phyloP scores from a whole-genome alignment of 192 early-diverging fungal genomes.

The Backusella luteola region DNA sequence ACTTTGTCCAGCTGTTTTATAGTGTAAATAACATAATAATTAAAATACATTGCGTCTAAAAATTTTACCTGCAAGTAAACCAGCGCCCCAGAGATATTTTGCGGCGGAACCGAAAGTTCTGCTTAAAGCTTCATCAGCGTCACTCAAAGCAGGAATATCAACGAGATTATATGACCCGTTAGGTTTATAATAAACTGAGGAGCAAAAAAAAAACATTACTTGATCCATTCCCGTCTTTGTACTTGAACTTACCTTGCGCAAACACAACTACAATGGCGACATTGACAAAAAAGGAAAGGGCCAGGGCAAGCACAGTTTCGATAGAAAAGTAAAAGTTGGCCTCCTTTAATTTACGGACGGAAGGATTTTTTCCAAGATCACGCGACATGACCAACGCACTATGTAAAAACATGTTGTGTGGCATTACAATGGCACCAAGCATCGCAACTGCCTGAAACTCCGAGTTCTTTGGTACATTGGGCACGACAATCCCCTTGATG shows the following conservation, averaged over 20 bases:
- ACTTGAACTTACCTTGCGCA: constrained; percentile 34
- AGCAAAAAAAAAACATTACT: background rate
- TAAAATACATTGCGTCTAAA: background rate
- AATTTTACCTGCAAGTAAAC: constrained; percentile 56
- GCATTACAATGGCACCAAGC: constrained; percentile 78
- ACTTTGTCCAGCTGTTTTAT: constrained; percentile 65
- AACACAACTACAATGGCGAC: constrained; percentile 70
- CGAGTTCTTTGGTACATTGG: constrained; percentile 52
- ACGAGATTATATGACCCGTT: background rate
- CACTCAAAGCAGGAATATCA: constrained; percentile 56
- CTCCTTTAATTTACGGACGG: constrained; percentile 50
- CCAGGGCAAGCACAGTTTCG: constrained; percentile 58
- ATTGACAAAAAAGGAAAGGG: constrained; percentile 64
- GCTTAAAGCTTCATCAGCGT: constrained; percentile 57
- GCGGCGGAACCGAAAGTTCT: constrained; percentile 64
- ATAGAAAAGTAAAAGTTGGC: constrained; percentile 68
- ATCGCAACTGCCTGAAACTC: constrained; percentile 70
- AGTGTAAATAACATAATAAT: background rate
- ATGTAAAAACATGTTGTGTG: constrained; percentile 90
- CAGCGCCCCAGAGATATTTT: constrained; percentile 77
- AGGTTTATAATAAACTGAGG: constrained; percentile 33
- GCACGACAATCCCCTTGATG: constrained; percentile 49
- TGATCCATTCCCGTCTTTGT: background rate
- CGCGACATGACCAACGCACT: constrained; percentile 67
- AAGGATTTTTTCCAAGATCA: constrained; percentile 27